Conservation (phyloP, 768 basidiomycete species). For the Trichaptum fuscoviolaceum region DNA sequence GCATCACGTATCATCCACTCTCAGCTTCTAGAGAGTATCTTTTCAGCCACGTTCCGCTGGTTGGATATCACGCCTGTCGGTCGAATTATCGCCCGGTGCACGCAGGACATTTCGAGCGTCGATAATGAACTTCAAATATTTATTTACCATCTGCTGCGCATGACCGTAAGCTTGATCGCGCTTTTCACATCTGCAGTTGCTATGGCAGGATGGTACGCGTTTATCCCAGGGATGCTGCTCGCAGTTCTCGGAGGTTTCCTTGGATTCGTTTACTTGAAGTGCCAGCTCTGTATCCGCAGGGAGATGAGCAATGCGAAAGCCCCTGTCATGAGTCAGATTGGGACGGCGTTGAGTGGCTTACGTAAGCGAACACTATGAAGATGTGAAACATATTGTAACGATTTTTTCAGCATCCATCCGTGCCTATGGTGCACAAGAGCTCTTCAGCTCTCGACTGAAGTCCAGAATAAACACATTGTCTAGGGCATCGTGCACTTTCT, state of each 20-base stretch:
- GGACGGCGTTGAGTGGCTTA: conserved; percentile 55
- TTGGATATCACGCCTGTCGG: conserved; percentile 45
- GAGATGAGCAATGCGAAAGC: conserved; percentile 47
- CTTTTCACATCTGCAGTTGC: conserved; percentile 33
- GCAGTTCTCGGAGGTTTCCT: conserved; percentile 34
- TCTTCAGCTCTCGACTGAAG: conserved; percentile 40
- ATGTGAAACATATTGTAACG: not conserved
- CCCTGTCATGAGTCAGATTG: conserved; percentile 48
- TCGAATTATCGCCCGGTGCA: conserved; percentile 60
- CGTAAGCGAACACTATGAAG: conserved; percentile 16
- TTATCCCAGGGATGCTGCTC: conserved; percentile 30
- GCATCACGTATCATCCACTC: conserved; percentile 27
- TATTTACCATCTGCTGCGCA: conserved; percentile 19
- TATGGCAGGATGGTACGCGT: conserved; percentile 33
- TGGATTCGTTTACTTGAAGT: conserved; percentile 48
- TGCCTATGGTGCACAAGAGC: conserved; percentile 55
- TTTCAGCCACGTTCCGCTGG: conserved; percentile 38
- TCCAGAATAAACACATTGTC: conserved; percentile 50
- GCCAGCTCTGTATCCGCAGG: conserved; percentile 51
- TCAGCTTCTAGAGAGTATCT: not conserved
- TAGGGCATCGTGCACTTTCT: conserved; percentile 40
- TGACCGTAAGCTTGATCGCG: conserved; percentile 29
- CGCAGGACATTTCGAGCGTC: conserved; percentile 51
- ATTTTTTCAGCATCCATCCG: conserved; percentile 43
- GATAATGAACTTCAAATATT: not conserved